phyloP scores from a whole-genome alignment of 148 eudicot species.

The Rhododendron vialii region DNA sequence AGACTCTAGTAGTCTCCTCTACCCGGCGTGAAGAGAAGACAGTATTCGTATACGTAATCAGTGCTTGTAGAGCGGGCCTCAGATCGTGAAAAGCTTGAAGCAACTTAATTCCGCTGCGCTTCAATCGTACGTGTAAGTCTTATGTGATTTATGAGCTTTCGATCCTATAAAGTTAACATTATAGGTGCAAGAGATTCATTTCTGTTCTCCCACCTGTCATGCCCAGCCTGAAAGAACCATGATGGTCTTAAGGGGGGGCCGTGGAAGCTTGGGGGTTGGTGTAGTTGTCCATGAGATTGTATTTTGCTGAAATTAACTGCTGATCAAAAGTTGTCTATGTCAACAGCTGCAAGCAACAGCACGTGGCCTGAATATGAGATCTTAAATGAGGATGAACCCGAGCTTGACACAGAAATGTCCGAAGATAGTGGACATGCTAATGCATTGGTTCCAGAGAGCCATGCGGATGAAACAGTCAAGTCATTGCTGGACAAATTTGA shows the following conservation, averaged over 20 bases:
- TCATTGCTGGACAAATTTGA: constrained; percentile 44
- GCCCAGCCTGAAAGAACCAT: neutral
- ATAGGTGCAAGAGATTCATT: neutral
- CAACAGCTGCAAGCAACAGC: constrained; percentile 61
- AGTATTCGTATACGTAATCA: too few species aligned
- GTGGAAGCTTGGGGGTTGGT: neutral
- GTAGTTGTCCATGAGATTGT: neutral
- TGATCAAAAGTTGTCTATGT: constrained; percentile 4
- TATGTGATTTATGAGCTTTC: too few species aligned
- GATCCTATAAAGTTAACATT: too few species aligned
- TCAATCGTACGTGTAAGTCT: too few species aligned
- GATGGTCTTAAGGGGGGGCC: neutral
- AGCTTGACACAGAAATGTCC: constrained; percentile 30
- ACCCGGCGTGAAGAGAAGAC: too few species aligned
- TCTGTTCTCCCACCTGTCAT: neutral
- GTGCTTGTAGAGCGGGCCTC: too few species aligned
- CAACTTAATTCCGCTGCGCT: too few species aligned
- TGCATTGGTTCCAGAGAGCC: constrained; percentile 35
- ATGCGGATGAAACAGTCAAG: constrained; percentile 33
- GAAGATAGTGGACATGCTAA: constrained; percentile 22
- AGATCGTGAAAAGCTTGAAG: too few species aligned
- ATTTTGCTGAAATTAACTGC: neutral
- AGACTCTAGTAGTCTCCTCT: too few species aligned
- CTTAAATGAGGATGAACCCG: constrained; percentile 50
- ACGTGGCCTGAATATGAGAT: constrained; percentile 78